Base-by-base conservation (phyloP, 371 early-diverging fungal genomes). In the Apophysomyces variabilis region DNA sequence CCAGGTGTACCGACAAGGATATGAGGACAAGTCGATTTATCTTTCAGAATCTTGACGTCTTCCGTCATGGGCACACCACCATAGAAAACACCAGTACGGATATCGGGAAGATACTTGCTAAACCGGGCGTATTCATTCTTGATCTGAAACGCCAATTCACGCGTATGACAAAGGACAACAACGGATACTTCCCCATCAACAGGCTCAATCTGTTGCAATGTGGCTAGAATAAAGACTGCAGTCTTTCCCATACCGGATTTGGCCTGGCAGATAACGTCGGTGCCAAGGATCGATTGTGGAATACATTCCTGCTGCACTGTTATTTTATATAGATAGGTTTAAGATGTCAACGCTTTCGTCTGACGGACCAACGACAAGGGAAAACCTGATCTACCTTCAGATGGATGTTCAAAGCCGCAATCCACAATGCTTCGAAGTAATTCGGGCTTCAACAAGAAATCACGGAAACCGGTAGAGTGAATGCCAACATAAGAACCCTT, bases 221-320 rank as follows among this genome's bases (percentile, higher is more conserved):
- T 92, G 11, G 98, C 95, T 56, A 99, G 85, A 5, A 99, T 97
- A 79, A 99, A 99, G 43, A 98, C 99, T 16, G 98, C 98, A 3
- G 99, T 99, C 84, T 99, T 99, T 70, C 99, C 99, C 95, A 99
- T 95, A 79, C 99, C 99, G 67, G 95, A 94, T 85, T 99, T 98
- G 79, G 99, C 99, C 81, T 99, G 99, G 83, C 97, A 98, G 45
- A 99, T 87, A 47, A 99, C 96, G 80, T 99, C 99, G 86, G 90
- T 92, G 66, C 98, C 97, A 65, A 96, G 84, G 67, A 98, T 93
- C 36, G 99, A 96, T 71, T 97, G 96, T 54, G 99, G 99, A 69
- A 99, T 98, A 77, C 97, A 96, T 79, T 96, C 96, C 77, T 97
- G 97, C 81, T 99, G 99, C 39, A 99, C 99, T 93, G 75, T 62